Conservation (phyloP, 768 basidiomycete species). For the Lactifluus piperatus region DNA sequence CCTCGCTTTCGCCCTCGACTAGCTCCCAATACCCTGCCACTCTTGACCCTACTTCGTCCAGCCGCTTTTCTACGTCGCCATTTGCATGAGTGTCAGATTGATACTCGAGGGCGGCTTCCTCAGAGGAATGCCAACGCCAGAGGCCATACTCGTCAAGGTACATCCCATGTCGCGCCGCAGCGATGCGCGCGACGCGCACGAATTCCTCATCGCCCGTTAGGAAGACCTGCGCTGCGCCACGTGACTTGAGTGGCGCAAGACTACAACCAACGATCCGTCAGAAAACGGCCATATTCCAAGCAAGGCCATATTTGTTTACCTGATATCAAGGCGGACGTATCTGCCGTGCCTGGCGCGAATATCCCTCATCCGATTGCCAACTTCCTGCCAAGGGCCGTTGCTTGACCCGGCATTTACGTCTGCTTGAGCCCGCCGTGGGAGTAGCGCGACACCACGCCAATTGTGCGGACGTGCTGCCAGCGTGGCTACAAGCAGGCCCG, state of each 20-base stretch:
- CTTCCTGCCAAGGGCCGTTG: constrained; percentile 25
- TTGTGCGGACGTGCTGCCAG: constrained; percentile 27
- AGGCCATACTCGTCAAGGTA: constrained; percentile 54
- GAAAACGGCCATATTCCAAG: neutral
- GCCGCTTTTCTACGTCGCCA: neutral
- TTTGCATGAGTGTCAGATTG: neutral
- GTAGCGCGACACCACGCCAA: constrained; percentile 46
- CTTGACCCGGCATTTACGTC: neutral
- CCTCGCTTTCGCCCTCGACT: constrained; percentile 16
- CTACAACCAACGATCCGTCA: constrained; percentile 21
- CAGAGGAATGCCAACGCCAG: constrained; percentile 43
- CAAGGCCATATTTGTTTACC: constrained; percentile 14
- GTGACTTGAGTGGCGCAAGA: constrained; percentile 39
- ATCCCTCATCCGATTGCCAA: constrained; percentile 22
- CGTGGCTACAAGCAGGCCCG: constrained; percentile 38
- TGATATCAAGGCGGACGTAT: constrained; percentile 23
- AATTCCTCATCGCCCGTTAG: constrained; percentile 52
- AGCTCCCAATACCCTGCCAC: constrained; percentile 16
- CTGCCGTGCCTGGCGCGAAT: constrained; percentile 23
- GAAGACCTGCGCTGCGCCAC: constrained; percentile 43
- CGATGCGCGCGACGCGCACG: constrained; percentile 31
- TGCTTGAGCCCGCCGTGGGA: constrained; percentile 31
- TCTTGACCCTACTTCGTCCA: neutral
- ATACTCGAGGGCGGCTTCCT: constrained; percentile 2
- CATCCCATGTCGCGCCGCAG: constrained; percentile 39